Evolutionary conservation across 257 asterid species (phyloP).

Genomic region (Solanum virginianum): DNA sequence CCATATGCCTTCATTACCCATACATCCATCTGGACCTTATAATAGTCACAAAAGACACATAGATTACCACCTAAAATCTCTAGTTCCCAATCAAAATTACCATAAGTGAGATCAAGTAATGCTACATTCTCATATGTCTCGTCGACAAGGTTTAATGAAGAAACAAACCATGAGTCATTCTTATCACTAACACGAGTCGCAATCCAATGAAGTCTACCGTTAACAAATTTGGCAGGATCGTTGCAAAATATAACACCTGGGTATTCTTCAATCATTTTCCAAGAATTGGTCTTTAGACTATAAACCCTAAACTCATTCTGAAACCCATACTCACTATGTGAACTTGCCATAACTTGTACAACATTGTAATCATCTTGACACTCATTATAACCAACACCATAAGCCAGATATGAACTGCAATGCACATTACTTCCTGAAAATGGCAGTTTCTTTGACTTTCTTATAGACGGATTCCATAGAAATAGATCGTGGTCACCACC

Average conservation of each 20-base stretch:
- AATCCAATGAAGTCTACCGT: neutral
- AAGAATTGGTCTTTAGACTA: neutral
- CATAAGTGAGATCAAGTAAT: neutral
- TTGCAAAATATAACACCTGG: neutral
- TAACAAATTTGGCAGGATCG: neutral
- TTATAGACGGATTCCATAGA: neutral
- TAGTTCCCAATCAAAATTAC: neutral
- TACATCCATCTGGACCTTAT: neutral
- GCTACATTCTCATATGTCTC: neutral
- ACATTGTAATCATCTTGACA: neutral
- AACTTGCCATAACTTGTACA: neutral
- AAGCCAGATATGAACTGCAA: neutral
- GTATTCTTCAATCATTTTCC: neutral
- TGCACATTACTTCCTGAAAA: neutral
- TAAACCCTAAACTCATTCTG: neutral
- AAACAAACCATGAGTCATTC: neutral
- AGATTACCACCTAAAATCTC: neutral
- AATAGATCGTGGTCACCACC: neutral
- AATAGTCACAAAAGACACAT: neutral
- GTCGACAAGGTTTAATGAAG: neutral
- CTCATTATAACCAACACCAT: neutral
- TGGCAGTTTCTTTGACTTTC: neutral
- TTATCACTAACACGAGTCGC: neutral
- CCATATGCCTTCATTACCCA: conserved; percentile 1
- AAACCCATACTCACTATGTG: neutral